Percentiles rank a stretch among this genome's conserved stretches.
These are phyloP conservation scores for Cytospora mali DNA, from an alignment of 2,329 filamentous ascomycete species.

Conservation along the genomic window DNA sequence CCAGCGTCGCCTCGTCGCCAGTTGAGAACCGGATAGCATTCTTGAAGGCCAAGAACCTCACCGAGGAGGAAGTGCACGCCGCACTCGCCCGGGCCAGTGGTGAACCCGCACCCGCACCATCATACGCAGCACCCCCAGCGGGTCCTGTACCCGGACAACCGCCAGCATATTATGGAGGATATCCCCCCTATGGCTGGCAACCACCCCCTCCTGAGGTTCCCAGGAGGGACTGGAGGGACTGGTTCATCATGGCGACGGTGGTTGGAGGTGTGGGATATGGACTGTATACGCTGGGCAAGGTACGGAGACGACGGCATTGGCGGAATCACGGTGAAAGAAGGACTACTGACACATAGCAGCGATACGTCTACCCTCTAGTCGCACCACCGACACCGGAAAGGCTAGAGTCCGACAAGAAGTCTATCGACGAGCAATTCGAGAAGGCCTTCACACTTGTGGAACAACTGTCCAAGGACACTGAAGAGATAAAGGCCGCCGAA, in stretches of 20 bases:
- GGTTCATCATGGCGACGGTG: conserved; percentile 99
- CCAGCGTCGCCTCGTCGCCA: conserved; percentile 85
- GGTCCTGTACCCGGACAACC: conserved; percentile 48
- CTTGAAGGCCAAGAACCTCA: conserved; percentile 94
- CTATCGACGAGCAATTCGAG: conserved; percentile 91
- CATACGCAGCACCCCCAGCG: conserved; percentile 48
- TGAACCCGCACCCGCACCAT: conserved; percentile 47
- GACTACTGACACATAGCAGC: conserved; percentile 48
- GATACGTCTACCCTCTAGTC: conserved; percentile 89
- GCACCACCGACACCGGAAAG: conserved; percentile 92
- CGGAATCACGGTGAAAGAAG: no score
- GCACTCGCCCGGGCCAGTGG: conserved; percentile 77
- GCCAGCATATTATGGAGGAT: conserved; percentile 47
- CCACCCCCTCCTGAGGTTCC: conserved; percentile 61
- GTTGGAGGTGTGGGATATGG: conserved; percentile 89
- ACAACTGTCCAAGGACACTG: conserved; percentile 87
- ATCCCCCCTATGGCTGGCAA: conserved; percentile 59
- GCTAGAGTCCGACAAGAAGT: conserved; percentile 89
- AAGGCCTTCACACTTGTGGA: conserved; percentile 90
- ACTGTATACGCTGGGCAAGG: conserved; percentile 84
- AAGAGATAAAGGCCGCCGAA: conserved; percentile 84
- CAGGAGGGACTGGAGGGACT: conserved; percentile 93
- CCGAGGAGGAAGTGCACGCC: conserved; percentile 88
- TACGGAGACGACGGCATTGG: conserved; percentile 41
- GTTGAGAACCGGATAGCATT: conserved; percentile 92